These are phyloP conservation scores for Colletotrichum neosansevieriae DNA, from an alignment of 2,329 filamentous ascomycete species.

Conservation along the genomic window DNA sequence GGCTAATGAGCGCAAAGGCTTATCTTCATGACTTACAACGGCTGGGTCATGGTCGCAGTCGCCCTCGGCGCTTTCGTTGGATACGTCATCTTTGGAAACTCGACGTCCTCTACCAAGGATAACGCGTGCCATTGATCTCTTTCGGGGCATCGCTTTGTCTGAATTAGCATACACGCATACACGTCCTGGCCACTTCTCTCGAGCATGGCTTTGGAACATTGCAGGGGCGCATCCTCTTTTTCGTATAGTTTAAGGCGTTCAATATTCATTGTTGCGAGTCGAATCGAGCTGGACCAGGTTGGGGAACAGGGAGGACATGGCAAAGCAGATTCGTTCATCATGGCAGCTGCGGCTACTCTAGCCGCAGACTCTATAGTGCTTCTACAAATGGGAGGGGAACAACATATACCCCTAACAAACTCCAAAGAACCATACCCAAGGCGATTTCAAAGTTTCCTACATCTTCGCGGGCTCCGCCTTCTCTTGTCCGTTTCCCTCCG, in stretches of 20 bases:
- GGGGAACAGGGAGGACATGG: not conserved
- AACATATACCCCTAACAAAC: not conserved
- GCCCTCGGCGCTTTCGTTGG: slow-evolving; percentile 90
- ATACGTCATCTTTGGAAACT: slow-evolving; percentile 83
- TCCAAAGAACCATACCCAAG: not conserved
- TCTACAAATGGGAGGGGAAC: slow-evolving; percentile 14
- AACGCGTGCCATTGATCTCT: slow-evolving; percentile 88
- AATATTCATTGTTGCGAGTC: too few relatives aligned
- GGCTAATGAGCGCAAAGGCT: slow-evolving; percentile 70
- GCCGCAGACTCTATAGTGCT: slow-evolving; percentile 25
- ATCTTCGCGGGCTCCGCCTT: slow-evolving; percentile 40
- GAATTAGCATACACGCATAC: slow-evolving; percentile 4
- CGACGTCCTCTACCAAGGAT: slow-evolving; percentile 80
- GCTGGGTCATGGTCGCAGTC: slow-evolving; percentile 95
- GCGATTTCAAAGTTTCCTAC: slow-evolving; percentile 12
- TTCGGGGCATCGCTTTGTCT: not conserved
- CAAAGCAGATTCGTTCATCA: slow-evolving; percentile 22
- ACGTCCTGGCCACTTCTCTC: not conserved
- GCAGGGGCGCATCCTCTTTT: not conserved
- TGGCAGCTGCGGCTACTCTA: slow-evolving; percentile 25
- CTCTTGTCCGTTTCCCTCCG: slow-evolving; percentile 38
- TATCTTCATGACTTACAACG: slow-evolving; percentile 99
- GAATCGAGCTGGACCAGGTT: too few relatives aligned
- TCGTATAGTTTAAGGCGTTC: not conserved
- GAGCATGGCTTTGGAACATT: slow-evolving; percentile 7